Percentiles rank a stretch among this genome's conserved stretches.
Evolutionary conservation across 208 protist genomes (phyloP).

Genomic region (Leptomonas pyrrhocoris): DNA sequence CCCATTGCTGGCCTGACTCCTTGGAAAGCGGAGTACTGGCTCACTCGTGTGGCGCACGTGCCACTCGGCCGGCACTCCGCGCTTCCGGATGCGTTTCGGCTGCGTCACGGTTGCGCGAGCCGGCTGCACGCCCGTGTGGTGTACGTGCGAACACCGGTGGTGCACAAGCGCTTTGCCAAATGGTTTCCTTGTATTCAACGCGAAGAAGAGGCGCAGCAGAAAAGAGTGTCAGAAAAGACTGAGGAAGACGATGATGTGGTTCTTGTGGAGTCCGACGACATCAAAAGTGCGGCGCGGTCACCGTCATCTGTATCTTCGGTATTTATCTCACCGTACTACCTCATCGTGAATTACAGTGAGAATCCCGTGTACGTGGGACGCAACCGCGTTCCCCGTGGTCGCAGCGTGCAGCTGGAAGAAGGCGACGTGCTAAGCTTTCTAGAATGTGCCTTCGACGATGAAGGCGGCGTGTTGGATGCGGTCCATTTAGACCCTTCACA

Average conservation of each 20-base stretch:
- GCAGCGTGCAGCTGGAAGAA: conserved; percentile 48
- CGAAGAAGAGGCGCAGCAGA: conserved; percentile 6
- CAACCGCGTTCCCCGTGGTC: conserved; percentile 33
- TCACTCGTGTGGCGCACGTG: conserved; percentile 64
- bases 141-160: conserved; percentile 37
- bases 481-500: background rate
- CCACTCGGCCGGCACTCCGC: conserved; percentile 60
- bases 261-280: background rate
- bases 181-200: conserved; percentile 7
- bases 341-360: conserved; percentile 72
- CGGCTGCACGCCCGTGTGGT: conserved; percentile 70
- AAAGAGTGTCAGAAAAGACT: background rate
- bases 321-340: conserved; percentile 61
- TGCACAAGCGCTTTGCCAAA: conserved; percentile 43
- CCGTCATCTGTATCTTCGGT: background rate
- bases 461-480: conserved; percentile 58
- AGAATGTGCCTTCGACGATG: conserved; percentile 71
- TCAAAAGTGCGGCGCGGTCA: background rate
- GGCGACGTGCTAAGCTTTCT: conserved; percentile 83
- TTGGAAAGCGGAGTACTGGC: conserved; percentile 49
- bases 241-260: conserved; percentile 19
- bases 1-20: conserved; percentile 2
- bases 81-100: conserved; percentile 42
- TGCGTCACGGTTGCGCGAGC: conserved; percentile 66
- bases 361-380: conserved; percentile 73